Evolutionary conservation across 2,329 filamentous ascomycete species (phyloP).

Genomic region (Colletotrichum melonis): DNA sequence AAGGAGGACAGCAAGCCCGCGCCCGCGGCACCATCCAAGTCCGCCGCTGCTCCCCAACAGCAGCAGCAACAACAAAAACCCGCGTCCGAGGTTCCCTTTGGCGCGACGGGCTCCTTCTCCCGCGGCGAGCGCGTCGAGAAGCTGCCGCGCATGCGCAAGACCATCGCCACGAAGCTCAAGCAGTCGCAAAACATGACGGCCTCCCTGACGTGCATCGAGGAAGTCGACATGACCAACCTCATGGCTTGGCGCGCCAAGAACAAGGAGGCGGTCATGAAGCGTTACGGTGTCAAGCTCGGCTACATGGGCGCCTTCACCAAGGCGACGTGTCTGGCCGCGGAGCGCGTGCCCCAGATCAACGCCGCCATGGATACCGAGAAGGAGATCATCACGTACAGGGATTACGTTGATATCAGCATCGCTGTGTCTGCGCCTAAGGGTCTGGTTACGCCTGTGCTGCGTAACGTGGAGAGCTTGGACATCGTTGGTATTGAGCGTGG

Average conservation of each 20-base stretch:
- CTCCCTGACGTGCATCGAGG: slow-evolving; percentile 71
- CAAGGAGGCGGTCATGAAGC: slow-evolving; percentile 58
- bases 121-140: slow-evolving; percentile 40
- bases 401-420: slow-evolving; percentile 79
- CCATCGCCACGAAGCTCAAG: slow-evolving; percentile 75
- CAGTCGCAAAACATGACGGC: slow-evolving; percentile 77
- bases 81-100: slow-evolving; percentile 11
- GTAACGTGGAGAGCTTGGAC: slow-evolving; percentile 66
- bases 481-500: slow-evolving; percentile 59
- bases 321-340: slow-evolving; percentile 73
- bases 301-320: slow-evolving; percentile 84
- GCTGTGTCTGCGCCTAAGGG: slow-evolving; percentile 78
- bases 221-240: slow-evolving; percentile 68
- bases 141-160: slow-evolving; percentile 78
- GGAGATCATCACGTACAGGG: slow-evolving; percentile 66
- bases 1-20: slow-evolving; percentile 32
- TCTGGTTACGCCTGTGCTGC: slow-evolving; percentile 81
- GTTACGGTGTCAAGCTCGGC: slow-evolving; percentile 60
- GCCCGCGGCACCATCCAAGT: slow-evolving; percentile 1
- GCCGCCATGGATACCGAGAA: slow-evolving; percentile 68
- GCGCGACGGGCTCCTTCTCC: slow-evolving; percentile 24
- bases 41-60: slow-evolving; percentile 8
- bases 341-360: slow-evolving; percentile 78
- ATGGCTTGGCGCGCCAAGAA: slow-evolving; percentile 74
- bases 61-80: neutral